phyloP scores from a whole-genome alignment of 192 early-diverging fungal genomes.

The Coemansia sp. region DNA sequence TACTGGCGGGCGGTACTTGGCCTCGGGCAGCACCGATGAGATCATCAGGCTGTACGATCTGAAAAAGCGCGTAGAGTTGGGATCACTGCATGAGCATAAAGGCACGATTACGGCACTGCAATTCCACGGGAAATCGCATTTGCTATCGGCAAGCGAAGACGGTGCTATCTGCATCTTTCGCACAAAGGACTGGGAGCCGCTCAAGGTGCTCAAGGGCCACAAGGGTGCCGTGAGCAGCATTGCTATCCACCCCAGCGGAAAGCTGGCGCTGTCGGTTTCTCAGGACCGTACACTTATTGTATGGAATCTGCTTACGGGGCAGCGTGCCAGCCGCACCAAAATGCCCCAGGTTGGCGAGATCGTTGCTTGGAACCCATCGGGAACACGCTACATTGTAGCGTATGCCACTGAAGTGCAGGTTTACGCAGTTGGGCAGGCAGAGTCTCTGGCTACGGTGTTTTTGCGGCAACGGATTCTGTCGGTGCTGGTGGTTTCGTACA shows the following conservation, averaged over 20 bases:
- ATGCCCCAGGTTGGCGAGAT: conserved; percentile 31
- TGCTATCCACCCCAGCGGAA: conserved; percentile 93
- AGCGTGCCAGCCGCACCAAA: conserved; percentile 59
- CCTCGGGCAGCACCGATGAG: conserved; percentile 96
- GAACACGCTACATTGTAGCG: conserved; percentile 34
- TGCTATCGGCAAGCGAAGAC: conserved; percentile 89
- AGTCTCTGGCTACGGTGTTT: conserved; percentile 34
- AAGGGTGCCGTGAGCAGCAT: conserved; percentile 69
- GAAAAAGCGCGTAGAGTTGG: conserved; percentile 82
- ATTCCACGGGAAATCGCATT: conserved; percentile 78
- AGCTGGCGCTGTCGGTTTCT: conserved; percentile 83
- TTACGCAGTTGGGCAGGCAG: conserved; percentile 39
- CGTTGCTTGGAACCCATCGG: conserved; percentile 41
- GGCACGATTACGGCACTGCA: conserved; percentile 86
- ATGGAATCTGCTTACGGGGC: conserved; percentile 77
- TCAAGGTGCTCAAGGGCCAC: conserved; percentile 84
- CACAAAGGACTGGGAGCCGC: conserved; percentile 94
- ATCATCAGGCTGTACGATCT: conserved; percentile 91
- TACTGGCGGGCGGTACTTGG: conserved; percentile 73
- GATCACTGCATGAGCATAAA: conserved; percentile 85
- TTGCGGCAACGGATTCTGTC: conserved; percentile 40
- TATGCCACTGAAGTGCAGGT: conserved; percentile 49
- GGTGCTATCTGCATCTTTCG: conserved; percentile 85
- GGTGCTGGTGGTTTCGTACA: conserved; percentile 18
- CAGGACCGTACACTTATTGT: conserved; percentile 65